Evolutionary conservation across 2,329 filamentous ascomycete genomes (phyloP).

Genomic region (Fusarium tuaranense): DNA sequence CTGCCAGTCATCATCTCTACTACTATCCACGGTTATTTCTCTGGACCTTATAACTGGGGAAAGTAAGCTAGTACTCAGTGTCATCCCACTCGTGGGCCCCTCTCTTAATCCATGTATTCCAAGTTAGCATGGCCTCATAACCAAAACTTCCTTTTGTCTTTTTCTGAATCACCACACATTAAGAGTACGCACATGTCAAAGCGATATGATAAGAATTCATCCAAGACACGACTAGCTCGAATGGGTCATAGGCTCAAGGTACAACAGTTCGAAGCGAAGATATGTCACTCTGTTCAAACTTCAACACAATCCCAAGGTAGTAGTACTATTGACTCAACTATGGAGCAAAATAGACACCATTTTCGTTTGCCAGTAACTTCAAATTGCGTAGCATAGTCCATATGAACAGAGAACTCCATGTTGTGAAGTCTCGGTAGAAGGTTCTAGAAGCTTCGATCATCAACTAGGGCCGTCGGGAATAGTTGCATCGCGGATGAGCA

Average conservation of each 20-base stretch:
- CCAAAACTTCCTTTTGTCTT: neutral
- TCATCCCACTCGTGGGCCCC: neutral
- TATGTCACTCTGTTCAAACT: neutral
- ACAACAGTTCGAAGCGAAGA: neutral
- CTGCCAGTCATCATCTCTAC: neutral
- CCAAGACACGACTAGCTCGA: neutral
- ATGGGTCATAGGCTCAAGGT: neutral
- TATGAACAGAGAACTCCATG: neutral
- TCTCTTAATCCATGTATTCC: neutral
- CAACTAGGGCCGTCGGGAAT: constrained; percentile 25
- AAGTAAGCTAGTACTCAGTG: neutral
- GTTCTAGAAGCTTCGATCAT: constrained; percentile 44
- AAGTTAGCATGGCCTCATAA: neutral
- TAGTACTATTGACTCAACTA: neutral
- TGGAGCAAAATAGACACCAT: neutral
- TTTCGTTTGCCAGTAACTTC: neutral
- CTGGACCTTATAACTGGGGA: neutral
- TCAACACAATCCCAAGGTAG: neutral
- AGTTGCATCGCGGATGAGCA: constrained; percentile 22
- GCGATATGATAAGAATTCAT: neutral
- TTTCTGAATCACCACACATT: neutral
- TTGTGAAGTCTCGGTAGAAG: constrained; percentile 28
- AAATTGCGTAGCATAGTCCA: neutral
- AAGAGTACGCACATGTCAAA: neutral
- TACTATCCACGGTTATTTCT: neutral